Percentiles rank a stretch among this genome's conserved stretches.
Conservation (phyloP, 208 protist species). For the Vickermania spadyakhi region DNA sequence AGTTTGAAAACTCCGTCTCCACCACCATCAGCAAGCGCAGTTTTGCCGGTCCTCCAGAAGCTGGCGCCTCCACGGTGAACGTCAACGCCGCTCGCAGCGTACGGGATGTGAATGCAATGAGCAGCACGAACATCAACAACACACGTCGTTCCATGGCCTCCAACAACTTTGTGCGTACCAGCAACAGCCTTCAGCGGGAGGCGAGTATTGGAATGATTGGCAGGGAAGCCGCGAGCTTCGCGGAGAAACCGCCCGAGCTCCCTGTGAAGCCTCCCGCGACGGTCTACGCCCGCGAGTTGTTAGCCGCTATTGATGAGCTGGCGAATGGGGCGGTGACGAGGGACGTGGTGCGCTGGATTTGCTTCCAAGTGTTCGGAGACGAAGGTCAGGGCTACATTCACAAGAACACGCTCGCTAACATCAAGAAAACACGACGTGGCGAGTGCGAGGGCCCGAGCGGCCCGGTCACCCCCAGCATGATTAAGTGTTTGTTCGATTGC, state of each 20-base stretch:
- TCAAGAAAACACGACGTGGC: slow-evolving; percentile 23
- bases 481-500: slow-evolving; percentile 54
- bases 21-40: slow-evolving; percentile 1
- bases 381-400: slow-evolving; percentile 72
- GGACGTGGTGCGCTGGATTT: slow-evolving; percentile 49
- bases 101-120: neutral
- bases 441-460: slow-evolving; percentile 17
- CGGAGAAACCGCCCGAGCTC: neutral
- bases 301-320: slow-evolving; percentile 49
- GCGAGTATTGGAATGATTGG: neutral
- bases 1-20: slow-evolving; percentile 4
- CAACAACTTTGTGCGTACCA: neutral
- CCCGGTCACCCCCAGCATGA: slow-evolving; percentile 37
- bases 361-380: slow-evolving; percentile 36
- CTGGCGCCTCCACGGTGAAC: neutral
- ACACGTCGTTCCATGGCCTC: neutral
- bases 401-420: slow-evolving; percentile 27
- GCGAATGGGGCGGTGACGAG: slow-evolving; percentile 43
- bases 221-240: neutral
- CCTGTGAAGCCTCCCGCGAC: neutral
- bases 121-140: neutral
- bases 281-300: slow-evolving; percentile 29
- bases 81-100: neutral
- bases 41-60: neutral
- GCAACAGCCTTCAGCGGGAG: neutral